These are phyloP conservation scores for Chloromonas sp. DNA, from an alignment of 163 green algal genomes.

Conservation along the genomic window DNA sequence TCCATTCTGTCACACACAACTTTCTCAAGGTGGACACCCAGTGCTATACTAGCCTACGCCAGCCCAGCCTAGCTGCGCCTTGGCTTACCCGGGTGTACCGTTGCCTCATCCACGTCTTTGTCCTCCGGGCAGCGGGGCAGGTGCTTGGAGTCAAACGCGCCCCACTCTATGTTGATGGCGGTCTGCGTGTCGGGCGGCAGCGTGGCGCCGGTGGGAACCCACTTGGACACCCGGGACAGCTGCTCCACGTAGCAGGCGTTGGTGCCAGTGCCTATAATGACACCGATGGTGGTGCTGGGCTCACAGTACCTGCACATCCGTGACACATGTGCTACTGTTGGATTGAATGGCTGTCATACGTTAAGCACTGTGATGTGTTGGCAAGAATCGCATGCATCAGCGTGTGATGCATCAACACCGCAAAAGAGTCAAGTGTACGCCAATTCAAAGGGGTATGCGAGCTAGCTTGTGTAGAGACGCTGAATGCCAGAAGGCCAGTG, in stretches of 20 bases:
- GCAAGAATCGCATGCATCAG: no score
- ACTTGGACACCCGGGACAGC: constrained; percentile 36
- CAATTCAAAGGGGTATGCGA: background rate
- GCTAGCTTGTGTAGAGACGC: no score
- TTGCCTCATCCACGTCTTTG: constrained; percentile 59
- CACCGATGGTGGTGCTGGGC: constrained; percentile 41
- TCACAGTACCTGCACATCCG: constrained; percentile 41
- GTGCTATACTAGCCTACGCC: no score
- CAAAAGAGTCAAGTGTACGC: no score
- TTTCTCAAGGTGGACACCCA: no score
- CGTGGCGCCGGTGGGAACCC: constrained; percentile 5
- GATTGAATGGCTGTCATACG: no score
- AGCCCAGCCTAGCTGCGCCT: no score
- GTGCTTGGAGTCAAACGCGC: constrained; percentile 48
- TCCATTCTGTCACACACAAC: no score
- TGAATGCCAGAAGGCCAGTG: no score
- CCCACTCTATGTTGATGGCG: constrained; percentile 76
- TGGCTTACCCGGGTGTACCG: constrained; percentile 17
- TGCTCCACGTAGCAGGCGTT: constrained; percentile 56
- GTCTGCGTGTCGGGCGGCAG: constrained; percentile 31
- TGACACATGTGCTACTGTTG: no score
- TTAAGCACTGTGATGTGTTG: no score
- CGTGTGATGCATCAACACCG: no score
- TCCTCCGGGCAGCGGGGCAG: constrained; percentile 67
- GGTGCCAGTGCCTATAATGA: constrained; percentile 68